These are phyloP conservation scores for Quercus dentata DNA, from an alignment of 306 rosid genomes.

Conservation along the genomic window DNA sequence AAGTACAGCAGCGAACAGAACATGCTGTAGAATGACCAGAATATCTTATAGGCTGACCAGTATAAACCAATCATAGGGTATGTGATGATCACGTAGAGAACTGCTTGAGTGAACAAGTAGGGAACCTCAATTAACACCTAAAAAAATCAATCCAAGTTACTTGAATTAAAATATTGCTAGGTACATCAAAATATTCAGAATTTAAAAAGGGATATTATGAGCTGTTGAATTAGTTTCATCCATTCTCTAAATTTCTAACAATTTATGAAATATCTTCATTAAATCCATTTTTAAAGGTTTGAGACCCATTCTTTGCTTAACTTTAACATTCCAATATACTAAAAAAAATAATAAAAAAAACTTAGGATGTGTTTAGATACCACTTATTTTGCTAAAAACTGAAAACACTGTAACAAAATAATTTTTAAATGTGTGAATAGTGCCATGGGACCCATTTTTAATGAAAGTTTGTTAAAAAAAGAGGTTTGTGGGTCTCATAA, in stretches of 20 bases:
- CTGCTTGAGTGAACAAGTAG: slow-evolving; percentile 43
- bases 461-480: no score
- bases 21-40: slow-evolving; percentile 57
- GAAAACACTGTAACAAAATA: no score
- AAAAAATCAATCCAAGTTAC: background rate
- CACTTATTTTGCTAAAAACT: no score
- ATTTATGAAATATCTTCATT: no score
- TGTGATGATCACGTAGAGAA: slow-evolving; percentile 42
- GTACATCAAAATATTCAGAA: background rate
- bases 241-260: background rate
- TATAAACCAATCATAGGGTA: slow-evolving; percentile 60
- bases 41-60: slow-evolving; percentile 46
- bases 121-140: slow-evolving; percentile 68
- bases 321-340: no score
- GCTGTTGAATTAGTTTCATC: background rate
- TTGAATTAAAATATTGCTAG: background rate
- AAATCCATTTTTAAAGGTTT: no score
- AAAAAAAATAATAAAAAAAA: no score
- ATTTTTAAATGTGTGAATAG: no score
- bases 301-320: no score
- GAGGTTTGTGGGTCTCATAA: no score
- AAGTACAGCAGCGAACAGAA: slow-evolving; percentile 47
- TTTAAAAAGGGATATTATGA: background rate
- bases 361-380: no score
- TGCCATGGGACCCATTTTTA: no score